These are phyloP conservation scores for Helotiales sp. DNA, from an alignment of 2,329 filamentous ascomycete species.

Conservation along the genomic window DNA sequence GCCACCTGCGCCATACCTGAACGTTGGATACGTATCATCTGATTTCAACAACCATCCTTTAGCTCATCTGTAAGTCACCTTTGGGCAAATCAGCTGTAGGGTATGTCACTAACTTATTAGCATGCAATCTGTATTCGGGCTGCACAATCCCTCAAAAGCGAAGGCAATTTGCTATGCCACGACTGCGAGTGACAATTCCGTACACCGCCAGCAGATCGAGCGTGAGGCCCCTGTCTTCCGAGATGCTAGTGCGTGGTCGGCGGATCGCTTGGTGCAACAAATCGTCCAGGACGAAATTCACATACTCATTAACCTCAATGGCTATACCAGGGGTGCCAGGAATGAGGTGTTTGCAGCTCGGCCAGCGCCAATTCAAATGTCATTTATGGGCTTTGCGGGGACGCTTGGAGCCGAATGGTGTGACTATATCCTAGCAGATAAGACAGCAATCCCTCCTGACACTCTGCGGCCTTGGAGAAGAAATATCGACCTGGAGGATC, in stretches of 20 bases:
- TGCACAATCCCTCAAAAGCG: slow-evolving; percentile 76
- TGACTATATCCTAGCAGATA: slow-evolving; percentile 92
- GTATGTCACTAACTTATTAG: slow-evolving; percentile 42
- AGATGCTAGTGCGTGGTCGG: slow-evolving; percentile 85
- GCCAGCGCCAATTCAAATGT: slow-evolving; percentile 96
- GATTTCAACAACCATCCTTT: slow-evolving; percentile 99
- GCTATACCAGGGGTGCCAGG: slow-evolving; percentile 93
- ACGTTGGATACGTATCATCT: slow-evolving; percentile 94
- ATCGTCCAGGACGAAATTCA: slow-evolving; percentile 89
- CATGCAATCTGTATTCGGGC: slow-evolving; percentile 98
- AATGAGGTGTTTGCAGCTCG: slow-evolving; percentile 97
- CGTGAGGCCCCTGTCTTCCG: slow-evolving; percentile 88
- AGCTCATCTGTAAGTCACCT: slow-evolving; percentile 72
- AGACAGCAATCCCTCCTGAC: slow-evolving; percentile 79
- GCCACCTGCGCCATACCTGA: slow-evolving; percentile 82
- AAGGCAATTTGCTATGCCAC: slow-evolving; percentile 96
- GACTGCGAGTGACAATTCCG: slow-evolving; percentile 84
- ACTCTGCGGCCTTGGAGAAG: slow-evolving; percentile 81
- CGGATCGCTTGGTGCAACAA: slow-evolving; percentile 82
- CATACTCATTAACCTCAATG: slow-evolving; percentile 96
- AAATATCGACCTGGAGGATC: slow-evolving; percentile 76
- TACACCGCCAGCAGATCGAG: slow-evolving; percentile 92
- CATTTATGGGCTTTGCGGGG: slow-evolving; percentile 98
- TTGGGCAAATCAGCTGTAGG: background rate
- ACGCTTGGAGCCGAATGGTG: slow-evolving; percentile 98